Evolutionary conservation across 2,329 filamentous ascomycete species (phyloP).

Genomic region (Acrocalymma vagum): DNA sequence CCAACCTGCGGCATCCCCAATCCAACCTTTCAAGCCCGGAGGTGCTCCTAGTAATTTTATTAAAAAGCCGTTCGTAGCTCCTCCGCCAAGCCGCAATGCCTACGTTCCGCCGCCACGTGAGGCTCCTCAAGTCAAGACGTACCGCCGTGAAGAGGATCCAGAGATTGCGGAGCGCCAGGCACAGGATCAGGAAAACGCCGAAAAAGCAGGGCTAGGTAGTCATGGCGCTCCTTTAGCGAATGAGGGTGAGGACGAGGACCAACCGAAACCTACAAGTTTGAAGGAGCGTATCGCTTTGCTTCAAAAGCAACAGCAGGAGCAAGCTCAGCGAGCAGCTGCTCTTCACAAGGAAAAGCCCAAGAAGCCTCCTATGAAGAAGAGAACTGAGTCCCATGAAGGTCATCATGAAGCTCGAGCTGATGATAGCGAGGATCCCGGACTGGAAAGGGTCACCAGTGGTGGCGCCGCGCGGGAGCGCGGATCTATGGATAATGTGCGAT

Average conservation of each 20-base stretch:
- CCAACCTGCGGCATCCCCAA: constrained; percentile 82
- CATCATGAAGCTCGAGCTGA: constrained; percentile 38
- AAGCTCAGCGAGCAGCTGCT: constrained; percentile 80
- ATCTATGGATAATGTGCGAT: constrained; percentile 51
- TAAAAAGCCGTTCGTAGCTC: constrained; percentile 96
- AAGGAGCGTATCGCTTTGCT: constrained; percentile 95
- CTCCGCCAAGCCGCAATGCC: constrained; percentile 90
- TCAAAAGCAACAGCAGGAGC: constrained; percentile 92
- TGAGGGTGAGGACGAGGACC: constrained; percentile 72
- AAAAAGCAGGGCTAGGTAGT: constrained; percentile 70
- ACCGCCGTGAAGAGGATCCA: constrained; percentile 88
- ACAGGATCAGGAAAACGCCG: constrained; percentile 72
- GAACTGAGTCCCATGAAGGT: constrained; percentile 56
- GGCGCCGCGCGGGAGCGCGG: constrained; percentile 42
- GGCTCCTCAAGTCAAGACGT: constrained; percentile 75
- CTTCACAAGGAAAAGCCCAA: constrained; percentile 86
- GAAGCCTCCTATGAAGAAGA: constrained; percentile 72
- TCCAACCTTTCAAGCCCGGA: constrained; percentile 88
- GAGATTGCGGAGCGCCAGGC: constrained; percentile 68
- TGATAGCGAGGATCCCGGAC: constrained; percentile 45
- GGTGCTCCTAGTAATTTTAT: constrained; percentile 75
- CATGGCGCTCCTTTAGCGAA: constrained; percentile 49
- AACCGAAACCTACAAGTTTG: constrained; percentile 89
- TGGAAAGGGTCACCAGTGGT: constrained; percentile 48
- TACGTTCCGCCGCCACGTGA: constrained; percentile 83